These are phyloP conservation scores for Xylaria castorea DNA, from an alignment of 495 filamentous ascomycete species.

Conservation along the genomic window DNA sequence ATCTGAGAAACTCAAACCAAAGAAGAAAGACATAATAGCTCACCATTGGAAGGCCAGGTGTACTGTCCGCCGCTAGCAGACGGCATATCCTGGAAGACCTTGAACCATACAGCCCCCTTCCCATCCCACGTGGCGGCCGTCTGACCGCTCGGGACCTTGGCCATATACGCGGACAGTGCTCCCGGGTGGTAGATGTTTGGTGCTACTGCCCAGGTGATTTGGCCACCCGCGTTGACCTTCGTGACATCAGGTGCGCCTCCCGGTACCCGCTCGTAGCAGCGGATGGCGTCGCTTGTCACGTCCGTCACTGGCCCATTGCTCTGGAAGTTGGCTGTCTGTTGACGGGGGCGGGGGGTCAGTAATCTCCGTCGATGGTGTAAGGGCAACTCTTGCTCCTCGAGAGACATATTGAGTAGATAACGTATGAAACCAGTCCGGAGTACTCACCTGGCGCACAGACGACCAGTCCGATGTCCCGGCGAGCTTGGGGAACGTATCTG, in stretches of 20 bases:
- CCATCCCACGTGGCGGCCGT: constrained; percentile 56
- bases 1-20: not conserved
- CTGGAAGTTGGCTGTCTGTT: constrained; percentile 53
- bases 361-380: not conserved
- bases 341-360: not conserved
- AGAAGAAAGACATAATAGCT: constrained; percentile 6
- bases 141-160: constrained; percentile 56
- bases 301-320: constrained; percentile 59
- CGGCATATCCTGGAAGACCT: constrained; percentile 58
- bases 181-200: constrained; percentile 58
- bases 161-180: constrained; percentile 60
- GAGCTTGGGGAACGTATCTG: constrained; percentile 43
- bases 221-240: constrained; percentile 54
- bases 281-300: constrained; percentile 54
- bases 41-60: constrained; percentile 55
- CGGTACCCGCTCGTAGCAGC: constrained; percentile 56
- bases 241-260: constrained; percentile 49
- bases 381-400: not conserved
- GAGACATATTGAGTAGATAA: not conserved
- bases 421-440: not conserved
- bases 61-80: constrained; percentile 43
- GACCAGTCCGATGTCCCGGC: constrained; percentile 53
- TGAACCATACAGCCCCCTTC: constrained; percentile 58
- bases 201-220: constrained; percentile 52
- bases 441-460: constrained; percentile 50